Conservation (phyloP, 805 yeast species). For the Candida rishiriensis region DNA sequence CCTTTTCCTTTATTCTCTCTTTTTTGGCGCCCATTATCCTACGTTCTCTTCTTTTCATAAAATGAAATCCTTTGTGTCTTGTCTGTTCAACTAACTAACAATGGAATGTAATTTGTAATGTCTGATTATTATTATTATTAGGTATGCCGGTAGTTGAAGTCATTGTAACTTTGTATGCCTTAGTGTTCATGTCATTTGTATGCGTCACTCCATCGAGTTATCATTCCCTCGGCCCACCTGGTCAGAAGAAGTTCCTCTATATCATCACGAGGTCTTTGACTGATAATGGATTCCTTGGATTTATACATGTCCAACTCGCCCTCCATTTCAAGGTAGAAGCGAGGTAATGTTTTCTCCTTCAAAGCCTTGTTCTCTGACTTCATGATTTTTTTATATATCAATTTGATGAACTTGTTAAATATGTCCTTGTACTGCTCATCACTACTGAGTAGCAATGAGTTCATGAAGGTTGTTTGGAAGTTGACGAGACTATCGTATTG, state of each 20-base stretch:
- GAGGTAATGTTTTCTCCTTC: constrained; percentile 27
- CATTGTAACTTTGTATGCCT: no score
- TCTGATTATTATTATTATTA: no score
- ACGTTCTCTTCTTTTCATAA: no score
- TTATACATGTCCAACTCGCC: constrained; percentile 10
- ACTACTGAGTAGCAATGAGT: constrained; percentile 21
- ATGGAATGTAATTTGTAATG: no score
- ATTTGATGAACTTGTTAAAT: constrained; percentile 27
- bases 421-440: constrained; percentile 27
- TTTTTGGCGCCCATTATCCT: no score
- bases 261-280: constrained; percentile 22
- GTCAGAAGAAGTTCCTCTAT: constrained; percentile 42
- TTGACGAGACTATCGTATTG: constrained; percentile 43
- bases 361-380: constrained; percentile 23
- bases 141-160: no score
- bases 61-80: no score
- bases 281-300: constrained; percentile 2
- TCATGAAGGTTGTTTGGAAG: constrained; percentile 33
- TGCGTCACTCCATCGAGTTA: constrained; percentile 11
- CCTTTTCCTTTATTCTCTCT: no score
- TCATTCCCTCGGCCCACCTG: constrained; percentile 44
- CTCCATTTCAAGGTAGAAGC: constrained; percentile 19
- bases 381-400: constrained; percentile 28
- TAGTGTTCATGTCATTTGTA: not conserved
- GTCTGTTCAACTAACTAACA: no score